phyloP scores from a whole-genome alignment of 2,329 filamentous ascomycete genomes.

The Trichoderma oligosporum region DNA sequence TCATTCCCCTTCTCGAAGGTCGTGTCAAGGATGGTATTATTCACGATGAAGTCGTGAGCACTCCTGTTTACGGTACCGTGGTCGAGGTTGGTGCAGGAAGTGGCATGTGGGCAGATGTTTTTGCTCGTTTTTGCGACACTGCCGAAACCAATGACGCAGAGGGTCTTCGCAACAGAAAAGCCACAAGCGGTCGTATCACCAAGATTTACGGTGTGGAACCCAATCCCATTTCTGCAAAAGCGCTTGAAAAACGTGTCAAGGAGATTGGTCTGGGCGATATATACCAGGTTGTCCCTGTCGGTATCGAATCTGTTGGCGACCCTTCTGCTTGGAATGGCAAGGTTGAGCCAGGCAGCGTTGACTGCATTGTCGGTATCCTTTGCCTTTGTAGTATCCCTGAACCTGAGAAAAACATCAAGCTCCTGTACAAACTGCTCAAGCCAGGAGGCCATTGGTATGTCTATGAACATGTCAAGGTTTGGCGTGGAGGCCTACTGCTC shows the following conservation, averaged over 20 bases:
- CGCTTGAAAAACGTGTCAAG: conserved; percentile 44
- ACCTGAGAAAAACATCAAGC: conserved; percentile 51
- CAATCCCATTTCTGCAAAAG: conserved; percentile 50
- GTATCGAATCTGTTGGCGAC: conserved; percentile 54
- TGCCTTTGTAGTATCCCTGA: conserved; percentile 63
- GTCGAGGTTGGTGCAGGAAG: conserved; percentile 61
- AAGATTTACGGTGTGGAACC: conserved; percentile 63
- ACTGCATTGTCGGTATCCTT: conserved; percentile 58
- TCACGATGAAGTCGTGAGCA: conserved; percentile 31
- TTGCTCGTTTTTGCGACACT: conserved; percentile 32
- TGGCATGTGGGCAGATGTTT: conserved; percentile 58
- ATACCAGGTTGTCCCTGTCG: conserved; percentile 61
- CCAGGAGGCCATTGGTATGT: conserved; percentile 60
- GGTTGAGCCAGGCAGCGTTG: conserved; percentile 50
- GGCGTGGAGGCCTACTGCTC: conserved; percentile 39
- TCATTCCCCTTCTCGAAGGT: conserved; percentile 29
- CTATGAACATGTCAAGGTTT: conserved; percentile 55
- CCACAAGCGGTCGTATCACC: conserved; percentile 31
- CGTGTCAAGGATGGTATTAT: conserved; percentile 22
- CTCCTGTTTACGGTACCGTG: conserved; percentile 48
- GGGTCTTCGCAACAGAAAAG: conserved; percentile 17
- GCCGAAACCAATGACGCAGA: conserved; percentile 17
- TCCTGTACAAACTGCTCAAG: conserved; percentile 56
- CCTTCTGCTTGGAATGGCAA: conserved; percentile 41
- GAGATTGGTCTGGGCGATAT: conserved; percentile 51